These are phyloP conservation scores for Luffa aegyptiaca DNA, from an alignment of 306 rosid genomes.

Conservation along the genomic window DNA sequence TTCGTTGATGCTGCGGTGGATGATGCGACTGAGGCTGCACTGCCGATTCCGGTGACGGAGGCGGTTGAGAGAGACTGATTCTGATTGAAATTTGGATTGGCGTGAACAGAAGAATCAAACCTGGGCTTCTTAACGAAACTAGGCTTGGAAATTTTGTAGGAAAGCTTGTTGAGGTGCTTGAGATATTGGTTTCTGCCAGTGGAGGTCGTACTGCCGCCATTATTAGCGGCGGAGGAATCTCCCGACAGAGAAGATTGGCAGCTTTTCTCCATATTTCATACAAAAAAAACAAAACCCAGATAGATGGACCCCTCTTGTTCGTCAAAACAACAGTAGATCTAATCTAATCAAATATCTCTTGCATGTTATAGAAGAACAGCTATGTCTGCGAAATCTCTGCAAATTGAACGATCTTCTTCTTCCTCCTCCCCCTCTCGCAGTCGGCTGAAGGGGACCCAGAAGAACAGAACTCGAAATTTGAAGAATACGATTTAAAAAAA, in stretches of 20 bases:
- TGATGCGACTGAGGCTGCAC: slow-evolving; percentile 11
- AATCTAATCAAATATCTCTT: neutral
- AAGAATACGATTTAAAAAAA: neutral
- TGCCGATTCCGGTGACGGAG: neutral
- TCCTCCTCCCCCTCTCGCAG: neutral
- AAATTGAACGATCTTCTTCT: neutral
- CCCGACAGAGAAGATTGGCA: slow-evolving; percentile 28
- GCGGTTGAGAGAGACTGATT: slow-evolving; percentile 15
- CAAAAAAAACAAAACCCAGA: neutral
- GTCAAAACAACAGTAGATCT: neutral
- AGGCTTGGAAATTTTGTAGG: slow-evolving; percentile 88
- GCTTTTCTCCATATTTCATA: slow-evolving; percentile 29
- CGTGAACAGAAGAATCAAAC: slow-evolving; percentile 22
- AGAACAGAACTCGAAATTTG: neutral
- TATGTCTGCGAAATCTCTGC: neutral
- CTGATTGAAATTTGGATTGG: neutral
- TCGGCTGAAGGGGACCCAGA: neutral
- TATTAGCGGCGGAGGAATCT: slow-evolving; percentile 15
- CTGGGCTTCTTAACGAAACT: slow-evolving; percentile 25
- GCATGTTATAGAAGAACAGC: neutral
- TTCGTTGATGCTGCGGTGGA: slow-evolving; percentile 52
- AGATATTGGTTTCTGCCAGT: slow-evolving; percentile 45
- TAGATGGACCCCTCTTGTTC: neutral
- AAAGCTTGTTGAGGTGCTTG: slow-evolving; percentile 73
- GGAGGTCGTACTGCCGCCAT: neutral